A percentile compares a stretch with the other conserved stretches of the same genome.
Conservation (phyloP, 2,329 filamentous ascomycete species). For the Metarhizium brunneum region DNA sequence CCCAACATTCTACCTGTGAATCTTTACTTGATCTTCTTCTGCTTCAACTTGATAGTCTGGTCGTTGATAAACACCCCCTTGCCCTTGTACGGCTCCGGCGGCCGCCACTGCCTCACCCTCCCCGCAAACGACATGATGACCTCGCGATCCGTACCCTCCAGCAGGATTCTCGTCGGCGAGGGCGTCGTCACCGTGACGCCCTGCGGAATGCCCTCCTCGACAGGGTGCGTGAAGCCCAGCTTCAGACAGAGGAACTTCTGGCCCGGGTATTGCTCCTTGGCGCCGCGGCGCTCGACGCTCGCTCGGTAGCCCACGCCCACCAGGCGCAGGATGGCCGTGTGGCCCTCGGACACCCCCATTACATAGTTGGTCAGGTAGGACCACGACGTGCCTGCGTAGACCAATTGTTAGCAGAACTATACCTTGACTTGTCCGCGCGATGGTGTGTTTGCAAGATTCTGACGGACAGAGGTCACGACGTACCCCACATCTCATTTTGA, state of each 20-base stretch:
- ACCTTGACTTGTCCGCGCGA: not conserved
- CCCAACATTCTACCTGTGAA: not conserved
- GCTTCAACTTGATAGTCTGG: constrained; percentile 96
- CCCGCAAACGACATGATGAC: constrained; percentile 87
- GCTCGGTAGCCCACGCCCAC: constrained; percentile 96
- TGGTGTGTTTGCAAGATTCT: not conserved
- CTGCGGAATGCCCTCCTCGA: constrained; percentile 75
- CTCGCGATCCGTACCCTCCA: constrained; percentile 83
- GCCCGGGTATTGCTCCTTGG: constrained; percentile 65
- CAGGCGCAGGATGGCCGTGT: constrained; percentile 83
- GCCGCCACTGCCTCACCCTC: constrained; percentile 76
- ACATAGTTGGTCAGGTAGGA: constrained; percentile 87
- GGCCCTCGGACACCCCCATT: constrained; percentile 89
- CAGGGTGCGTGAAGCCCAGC: constrained; percentile 92
- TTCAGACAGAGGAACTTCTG: constrained; percentile 90
- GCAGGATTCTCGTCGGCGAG: constrained; percentile 79
- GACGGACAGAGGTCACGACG: not conserved
- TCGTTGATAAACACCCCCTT: constrained; percentile 98
- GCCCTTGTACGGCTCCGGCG: constrained; percentile 95
- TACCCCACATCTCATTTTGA: constrained; percentile 96
- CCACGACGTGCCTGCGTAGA: constrained; percentile 66
- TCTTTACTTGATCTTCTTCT: constrained; percentile 85
- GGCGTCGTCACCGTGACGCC: constrained; percentile 83
- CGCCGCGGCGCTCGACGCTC: constrained; percentile 67
- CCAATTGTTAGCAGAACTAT: not conserved